phyloP scores from a whole-genome alignment of 2,329 filamentous ascomycete genomes.

The Rhexocercosporidium sp. region DNA sequence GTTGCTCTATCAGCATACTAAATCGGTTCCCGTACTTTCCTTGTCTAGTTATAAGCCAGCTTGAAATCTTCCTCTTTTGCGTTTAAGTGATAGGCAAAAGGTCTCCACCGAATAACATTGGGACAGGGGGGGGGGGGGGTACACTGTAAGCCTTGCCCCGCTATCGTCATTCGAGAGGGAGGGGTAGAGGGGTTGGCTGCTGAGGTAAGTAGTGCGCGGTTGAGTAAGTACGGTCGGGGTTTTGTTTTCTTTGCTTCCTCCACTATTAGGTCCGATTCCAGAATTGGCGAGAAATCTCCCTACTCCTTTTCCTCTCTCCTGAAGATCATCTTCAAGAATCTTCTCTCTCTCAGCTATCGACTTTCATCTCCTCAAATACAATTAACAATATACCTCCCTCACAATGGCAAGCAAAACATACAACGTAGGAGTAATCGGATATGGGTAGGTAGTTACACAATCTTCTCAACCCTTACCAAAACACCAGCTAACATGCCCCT shows the following conservation, averaged over 20 bases:
- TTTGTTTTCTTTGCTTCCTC: neutral
- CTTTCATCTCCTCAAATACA: neutral
- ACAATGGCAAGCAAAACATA: slow-evolving; percentile 47
- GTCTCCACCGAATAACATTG: too few species aligned
- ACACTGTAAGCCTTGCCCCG: neutral
- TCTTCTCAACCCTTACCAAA: too few species aligned
- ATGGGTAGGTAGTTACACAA: too few species aligned
- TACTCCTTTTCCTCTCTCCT: neutral
- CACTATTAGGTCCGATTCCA: neutral
- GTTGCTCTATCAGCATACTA: too few species aligned
- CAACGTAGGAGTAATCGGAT: slow-evolving; percentile 64
- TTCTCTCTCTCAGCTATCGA: neutral
- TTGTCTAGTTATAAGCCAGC: too few species aligned
- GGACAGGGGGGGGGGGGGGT: too few species aligned
- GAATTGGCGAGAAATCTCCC: neutral
- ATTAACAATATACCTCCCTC: neutral
- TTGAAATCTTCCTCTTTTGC: too few species aligned
- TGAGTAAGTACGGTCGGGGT: neutral
- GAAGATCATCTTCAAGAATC: neutral
- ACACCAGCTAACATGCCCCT: slow-evolving; percentile 18
- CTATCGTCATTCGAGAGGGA: neutral
- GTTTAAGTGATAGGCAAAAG: too few species aligned
- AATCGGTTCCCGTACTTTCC: too few species aligned
- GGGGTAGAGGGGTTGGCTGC: neutral
- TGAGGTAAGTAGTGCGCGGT: slow-evolving; percentile 10